phyloP scores from a whole-genome alignment of 371 early-diverging fungal species.

The Rhizomucor pusillus region DNA sequence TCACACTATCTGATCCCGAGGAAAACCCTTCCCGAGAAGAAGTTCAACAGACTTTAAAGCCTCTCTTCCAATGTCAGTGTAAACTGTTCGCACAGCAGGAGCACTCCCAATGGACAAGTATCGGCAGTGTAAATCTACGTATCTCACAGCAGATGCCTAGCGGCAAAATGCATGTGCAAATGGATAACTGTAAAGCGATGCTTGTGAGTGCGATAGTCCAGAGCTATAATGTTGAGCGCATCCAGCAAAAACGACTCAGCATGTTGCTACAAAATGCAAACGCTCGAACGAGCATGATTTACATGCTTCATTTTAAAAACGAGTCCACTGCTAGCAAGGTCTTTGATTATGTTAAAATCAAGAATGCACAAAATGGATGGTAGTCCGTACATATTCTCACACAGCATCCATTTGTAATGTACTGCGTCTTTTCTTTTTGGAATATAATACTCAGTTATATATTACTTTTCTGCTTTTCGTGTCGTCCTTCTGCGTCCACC shows the following conservation, averaged over 20 bases:
- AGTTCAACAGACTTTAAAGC: conserved; percentile 38
- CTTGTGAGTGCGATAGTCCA: conserved; percentile 38
- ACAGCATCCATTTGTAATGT: not conserved
- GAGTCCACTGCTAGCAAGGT: conserved; percentile 39
- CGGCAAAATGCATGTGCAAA: conserved; percentile 38
- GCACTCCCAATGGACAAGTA: conserved; percentile 39
- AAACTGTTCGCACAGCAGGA: conserved; percentile 42
- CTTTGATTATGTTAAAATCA: conserved; percentile 34
- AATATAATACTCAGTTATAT: conserved; percentile 3
- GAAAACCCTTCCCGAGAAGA: conserved; percentile 26
- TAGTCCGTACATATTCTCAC: conserved; percentile 2
- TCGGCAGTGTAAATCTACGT: conserved; percentile 33
- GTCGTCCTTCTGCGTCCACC: conserved; percentile 41
- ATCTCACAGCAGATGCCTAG: conserved; percentile 44
- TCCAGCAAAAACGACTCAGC: conserved; percentile 31
- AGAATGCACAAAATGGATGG: conserved; percentile 43
- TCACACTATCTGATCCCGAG: conserved; percentile 1
- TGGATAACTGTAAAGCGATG: conserved; percentile 44
- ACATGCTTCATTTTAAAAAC: conserved; percentile 46
- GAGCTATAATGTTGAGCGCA: conserved; percentile 42
- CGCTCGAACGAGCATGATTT: conserved; percentile 34
- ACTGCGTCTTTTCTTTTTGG: not conserved
- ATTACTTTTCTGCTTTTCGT: conserved; percentile 14
- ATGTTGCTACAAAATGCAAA: conserved; percentile 34
- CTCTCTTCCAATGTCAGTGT: conserved; percentile 40